Percentiles rank a stretch among this genome's conserved stretches.
These are phyloP conservation scores for Colletotrichum cuscutae DNA, from an alignment of 2,329 filamentous ascomycete genomes.

Conservation along the genomic window DNA sequence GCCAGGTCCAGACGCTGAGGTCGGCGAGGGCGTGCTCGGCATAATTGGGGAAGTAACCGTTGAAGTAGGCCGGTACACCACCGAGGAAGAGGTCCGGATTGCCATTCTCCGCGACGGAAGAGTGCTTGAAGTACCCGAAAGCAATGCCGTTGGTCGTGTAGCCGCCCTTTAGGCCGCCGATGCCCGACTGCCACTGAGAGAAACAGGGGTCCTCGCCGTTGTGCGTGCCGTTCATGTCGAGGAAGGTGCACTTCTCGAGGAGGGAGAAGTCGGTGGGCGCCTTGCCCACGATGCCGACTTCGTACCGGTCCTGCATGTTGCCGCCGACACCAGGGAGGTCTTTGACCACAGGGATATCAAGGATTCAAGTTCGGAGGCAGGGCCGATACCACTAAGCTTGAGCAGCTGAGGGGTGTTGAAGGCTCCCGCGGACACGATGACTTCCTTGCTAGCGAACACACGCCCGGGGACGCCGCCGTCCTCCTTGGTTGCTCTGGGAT, in stretches of 20 bases:
- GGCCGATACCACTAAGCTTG: slow-evolving; percentile 57
- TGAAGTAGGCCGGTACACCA: slow-evolving; percentile 64
- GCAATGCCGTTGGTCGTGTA: slow-evolving; percentile 63
- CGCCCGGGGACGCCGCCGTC: background rate
- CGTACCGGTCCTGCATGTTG: slow-evolving; percentile 58
- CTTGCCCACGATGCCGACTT: slow-evolving; percentile 46
- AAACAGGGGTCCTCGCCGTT: slow-evolving; percentile 48
- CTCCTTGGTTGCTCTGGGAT: slow-evolving; percentile 46
- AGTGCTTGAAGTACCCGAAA: slow-evolving; percentile 53
- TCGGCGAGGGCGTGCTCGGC: slow-evolving; percentile 54
- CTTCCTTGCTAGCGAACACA: slow-evolving; percentile 50
- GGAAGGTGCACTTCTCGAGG: slow-evolving; percentile 45
- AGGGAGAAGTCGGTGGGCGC: slow-evolving; percentile 40
- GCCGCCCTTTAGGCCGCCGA: slow-evolving; percentile 43
- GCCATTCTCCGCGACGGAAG: slow-evolving; percentile 49
- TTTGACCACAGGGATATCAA: slow-evolving; percentile 54
- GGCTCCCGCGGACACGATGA: slow-evolving; percentile 60
- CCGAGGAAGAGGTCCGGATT: slow-evolving; percentile 64
- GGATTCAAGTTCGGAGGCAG: slow-evolving; percentile 50
- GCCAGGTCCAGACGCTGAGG: slow-evolving; percentile 52
- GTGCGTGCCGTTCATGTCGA: slow-evolving; percentile 35
- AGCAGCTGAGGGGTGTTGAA: slow-evolving; percentile 64
- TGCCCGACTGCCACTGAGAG: slow-evolving; percentile 43
- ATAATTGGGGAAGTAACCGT: slow-evolving; percentile 66
- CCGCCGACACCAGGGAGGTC: slow-evolving; percentile 62